Evolutionary conservation across 257 asterid genomes (phyloP), one percentile per base, ranked within the genome.

Genomic region (Voacanga thouarsii): DNA sequence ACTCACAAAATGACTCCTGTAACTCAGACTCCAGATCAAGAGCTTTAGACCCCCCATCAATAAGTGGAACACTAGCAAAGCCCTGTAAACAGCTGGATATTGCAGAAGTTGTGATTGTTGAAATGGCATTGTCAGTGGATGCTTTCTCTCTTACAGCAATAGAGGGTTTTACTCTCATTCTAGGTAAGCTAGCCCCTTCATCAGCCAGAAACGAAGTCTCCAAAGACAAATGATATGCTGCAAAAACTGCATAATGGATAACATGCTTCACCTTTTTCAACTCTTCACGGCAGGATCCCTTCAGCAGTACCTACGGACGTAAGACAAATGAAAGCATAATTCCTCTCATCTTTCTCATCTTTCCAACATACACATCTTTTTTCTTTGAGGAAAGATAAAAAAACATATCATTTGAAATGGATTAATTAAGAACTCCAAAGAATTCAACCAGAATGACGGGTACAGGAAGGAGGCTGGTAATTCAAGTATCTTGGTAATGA

Each of bases 141-240:
- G 72, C 70, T 70, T 81, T 80, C 75, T 89, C 94, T 37, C 84
- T 80, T 64, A 76, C 50, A 57, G 71, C 57, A 77, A 64, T 39
- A 66, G 89, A 74, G 18, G 90, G 76, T 55, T 81, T 82, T 43
- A 77, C 53, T 57, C 84, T 80, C 69, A 63, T 37, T 82, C 86
- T 85, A 53, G 98, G 98, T 76, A 96, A 91, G 72, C 86, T 86
- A 65, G 99, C 97, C 53, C 99, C 99, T 90, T 96, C 99, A 57
- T 96, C 98, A 61, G 92, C 92, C 77, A 96, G 96, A 84, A 92
- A 96, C 2, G 98, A 96, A 71, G 97, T 92, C 84, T 96, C 96
- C 51, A 92, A 88, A 53, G 91, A 90, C 83, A 96, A 83, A 88
- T 96, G 98, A 82, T 96, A 89, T 63, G 99, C 99, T 51, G 97